phyloP scores from a whole-genome alignment of 495 filamentous ascomycete species.

The Diplogelasinospora grovesii region DNA sequence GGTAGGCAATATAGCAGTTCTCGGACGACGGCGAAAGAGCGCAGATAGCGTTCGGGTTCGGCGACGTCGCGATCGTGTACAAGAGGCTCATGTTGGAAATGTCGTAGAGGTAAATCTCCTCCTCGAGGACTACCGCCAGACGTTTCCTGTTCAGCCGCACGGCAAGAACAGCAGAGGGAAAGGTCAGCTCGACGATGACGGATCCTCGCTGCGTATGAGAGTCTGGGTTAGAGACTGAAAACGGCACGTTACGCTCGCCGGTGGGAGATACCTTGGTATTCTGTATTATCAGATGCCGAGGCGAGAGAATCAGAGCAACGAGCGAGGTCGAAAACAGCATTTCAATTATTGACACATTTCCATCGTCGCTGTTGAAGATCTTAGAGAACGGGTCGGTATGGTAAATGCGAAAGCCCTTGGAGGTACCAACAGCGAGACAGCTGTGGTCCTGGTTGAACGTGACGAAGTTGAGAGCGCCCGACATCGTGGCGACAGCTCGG shows the following conservation, averaged over 20 bases:
- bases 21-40: conserved; percentile 93
- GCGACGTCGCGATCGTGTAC: conserved; percentile 84
- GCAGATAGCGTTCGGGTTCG: conserved; percentile 86
- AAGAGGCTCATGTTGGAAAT: conserved; percentile 96
- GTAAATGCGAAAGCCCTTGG: conserved; percentile 89
- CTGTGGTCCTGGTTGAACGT: conserved; percentile 99
- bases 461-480: conserved; percentile 81
- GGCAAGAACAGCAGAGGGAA: conserved; percentile 86
- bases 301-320: conserved; percentile 85
- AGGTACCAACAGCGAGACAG: conserved; percentile 87
- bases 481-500: conserved; percentile 25
- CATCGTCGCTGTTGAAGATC: conserved; percentile 85
- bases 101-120: conserved; percentile 95
- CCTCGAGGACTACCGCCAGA: conserved; percentile 85
- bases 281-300: conserved; percentile 82
- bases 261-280: conserved; percentile 75
- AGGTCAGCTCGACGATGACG: conserved; percentile 97
- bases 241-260: too few species aligned
- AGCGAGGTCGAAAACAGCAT: conserved; percentile 99
- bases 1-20: conserved; percentile 88
- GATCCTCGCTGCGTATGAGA: conserved; percentile 62
- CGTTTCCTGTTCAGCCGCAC: conserved; percentile 91
- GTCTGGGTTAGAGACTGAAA: neutral
- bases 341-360: conserved; percentile 89
- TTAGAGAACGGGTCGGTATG: conserved; percentile 93